These are phyloP conservation scores for Ramalina peruviana DNA, from an alignment of 495 filamentous ascomycete species.

Conservation along the genomic window DNA sequence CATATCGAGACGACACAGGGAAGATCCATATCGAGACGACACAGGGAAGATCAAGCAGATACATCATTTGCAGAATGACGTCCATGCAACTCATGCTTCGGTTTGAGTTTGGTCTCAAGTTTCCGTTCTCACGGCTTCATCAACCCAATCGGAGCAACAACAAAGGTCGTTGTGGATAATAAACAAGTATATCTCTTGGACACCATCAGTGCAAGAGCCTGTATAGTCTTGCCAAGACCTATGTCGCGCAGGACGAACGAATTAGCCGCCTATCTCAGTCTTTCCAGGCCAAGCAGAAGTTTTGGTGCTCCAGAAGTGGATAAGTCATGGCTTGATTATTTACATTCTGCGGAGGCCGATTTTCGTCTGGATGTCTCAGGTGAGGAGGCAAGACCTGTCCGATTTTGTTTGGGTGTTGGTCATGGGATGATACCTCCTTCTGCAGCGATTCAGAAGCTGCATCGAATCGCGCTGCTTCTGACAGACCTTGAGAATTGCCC, in stretches of 20 bases:
- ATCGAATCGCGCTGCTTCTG: no score
- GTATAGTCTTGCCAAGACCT: constrained; percentile 93
- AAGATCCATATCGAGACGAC: no score
- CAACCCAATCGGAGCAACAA: constrained; percentile 75
- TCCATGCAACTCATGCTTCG: no score
- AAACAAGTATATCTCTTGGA: constrained; percentile 48
- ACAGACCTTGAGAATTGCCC: no score
- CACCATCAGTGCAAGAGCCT: constrained; percentile 71
- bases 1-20: no score
- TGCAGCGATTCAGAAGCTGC: no score
- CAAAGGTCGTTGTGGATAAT: constrained; percentile 65
- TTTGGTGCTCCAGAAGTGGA: constrained; percentile 67
- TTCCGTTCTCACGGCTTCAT: constrained; percentile 85
- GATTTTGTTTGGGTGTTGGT: no score
- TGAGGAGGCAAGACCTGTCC: no score
- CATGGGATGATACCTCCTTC: no score
- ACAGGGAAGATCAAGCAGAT: no score
- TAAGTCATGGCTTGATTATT: constrained; percentile 59
- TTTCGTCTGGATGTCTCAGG: constrained; percentile 36
- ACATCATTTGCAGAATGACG: no score
- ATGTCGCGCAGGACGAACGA: constrained; percentile 60
- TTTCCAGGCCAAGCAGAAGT: constrained; percentile 71
- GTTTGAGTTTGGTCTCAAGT: constrained; percentile 56
- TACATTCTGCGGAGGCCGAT: constrained; percentile 47
- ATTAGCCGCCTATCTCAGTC: constrained; percentile 50